Evolutionary conservation across 805 yeast species (phyloP), one percentile per base, ranked within the genome.

Genomic region (Saccharomycopsis amapae): DNA sequence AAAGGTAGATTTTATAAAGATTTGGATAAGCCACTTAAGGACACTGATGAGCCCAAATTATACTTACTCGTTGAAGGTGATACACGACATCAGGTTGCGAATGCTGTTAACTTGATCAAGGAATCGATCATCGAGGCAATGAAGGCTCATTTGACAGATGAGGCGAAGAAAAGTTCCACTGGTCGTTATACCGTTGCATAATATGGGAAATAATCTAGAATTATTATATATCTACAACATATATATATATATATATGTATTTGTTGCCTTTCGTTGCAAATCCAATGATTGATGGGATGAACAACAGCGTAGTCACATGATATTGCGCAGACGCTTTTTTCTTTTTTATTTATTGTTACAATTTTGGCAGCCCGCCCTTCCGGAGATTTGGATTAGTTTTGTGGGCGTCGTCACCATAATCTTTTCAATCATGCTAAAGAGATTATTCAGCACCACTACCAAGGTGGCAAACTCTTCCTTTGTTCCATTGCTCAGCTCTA

Each of bases 11-110:
- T 66, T 57, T 81, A 83, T 46, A 80, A 87, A 0, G 40, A 35
- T 15, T 5, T 17, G n/a, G 82, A 85, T 0, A 65, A 60, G 10
- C 80, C 83, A 2, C 67, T 69, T 3, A 67, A 69, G 15, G 74
- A 69, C 0, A 67, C 62, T 3, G 81, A 78, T 13, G 87, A 81
- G 31, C 85, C 86, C 1, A 88, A 86, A 62, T 65, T 90, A 46
- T 84, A 83, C 53, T 63, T 90, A 15, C 67, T 84, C 19, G 77
- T 90, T 26, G 97, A 90, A 60, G 88, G 90, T 2, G 72, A 72
- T 13, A 75, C 49, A 4, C 32, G 26, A 10, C 26, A 30, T 26
- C 54, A 51, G 25, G 54, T 51, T 7, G 23, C 43, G 9, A 31
- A 45, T 5, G 52, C 54, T 13, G 51, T 51, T 15, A 31, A 37